These are phyloP conservation scores for Zymoseptoria tritici DNA, from an alignment of 2,329 filamentous ascomycete genomes.

Conservation along the genomic window DNA sequence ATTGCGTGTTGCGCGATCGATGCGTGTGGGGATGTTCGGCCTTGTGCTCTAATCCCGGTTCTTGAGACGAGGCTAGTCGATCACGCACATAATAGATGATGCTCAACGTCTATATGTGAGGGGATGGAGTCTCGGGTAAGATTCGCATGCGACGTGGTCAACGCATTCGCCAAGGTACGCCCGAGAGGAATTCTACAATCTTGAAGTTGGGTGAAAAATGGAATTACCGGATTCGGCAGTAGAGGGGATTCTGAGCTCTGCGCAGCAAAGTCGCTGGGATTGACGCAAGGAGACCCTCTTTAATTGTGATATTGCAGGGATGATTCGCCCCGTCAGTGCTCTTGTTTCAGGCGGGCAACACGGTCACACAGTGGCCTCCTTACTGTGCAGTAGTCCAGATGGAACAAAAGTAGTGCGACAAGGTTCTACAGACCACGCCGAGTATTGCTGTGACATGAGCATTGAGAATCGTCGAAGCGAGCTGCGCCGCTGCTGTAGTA, in stretches of 20 bases:
- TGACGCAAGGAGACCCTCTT: slow-evolving; percentile 11
- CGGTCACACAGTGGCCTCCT: slow-evolving; percentile 13
- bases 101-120: not conserved
- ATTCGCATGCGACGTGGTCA: too few species aligned
- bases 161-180: too few species aligned
- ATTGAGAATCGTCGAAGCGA: not conserved
- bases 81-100: not conserved
- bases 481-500: not conserved
- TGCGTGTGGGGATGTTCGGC: not conserved
- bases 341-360: slow-evolving; percentile 8
- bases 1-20: not conserved
- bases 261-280: slow-evolving; percentile 1
- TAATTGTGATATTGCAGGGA: slow-evolving; percentile 15
- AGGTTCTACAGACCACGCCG: slow-evolving; percentile 11
- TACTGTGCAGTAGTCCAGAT: slow-evolving; percentile 6
- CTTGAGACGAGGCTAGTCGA: not conserved
- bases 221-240: not conserved
- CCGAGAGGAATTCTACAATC: not conserved
- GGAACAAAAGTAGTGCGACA: slow-evolving; percentile 11
- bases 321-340: slow-evolving; percentile 6
- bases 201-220: not conserved
- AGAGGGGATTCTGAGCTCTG: not conserved
- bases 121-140: not conserved
- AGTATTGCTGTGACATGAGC: not conserved
- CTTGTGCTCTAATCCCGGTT: not conserved